These are phyloP conservation scores for Diaporthe ilicicola DNA, from an alignment of 2,329 filamentous ascomycete genomes.

Conservation along the genomic window DNA sequence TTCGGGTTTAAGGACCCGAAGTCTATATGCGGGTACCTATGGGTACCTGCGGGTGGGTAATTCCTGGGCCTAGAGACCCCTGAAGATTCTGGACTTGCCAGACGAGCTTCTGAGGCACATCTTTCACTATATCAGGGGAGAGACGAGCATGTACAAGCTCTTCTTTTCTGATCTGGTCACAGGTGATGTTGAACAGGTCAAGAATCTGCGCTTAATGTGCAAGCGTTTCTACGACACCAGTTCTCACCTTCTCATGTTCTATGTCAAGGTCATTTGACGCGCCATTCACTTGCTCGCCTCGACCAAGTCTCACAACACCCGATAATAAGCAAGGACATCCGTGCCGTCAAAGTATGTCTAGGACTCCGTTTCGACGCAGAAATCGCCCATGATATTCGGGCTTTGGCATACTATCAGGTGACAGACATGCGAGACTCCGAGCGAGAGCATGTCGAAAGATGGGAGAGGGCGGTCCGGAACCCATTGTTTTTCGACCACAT, in stretches of 20 bases:
- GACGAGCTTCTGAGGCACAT: not conserved
- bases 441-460: not conserved
- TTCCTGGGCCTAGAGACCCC: no score
- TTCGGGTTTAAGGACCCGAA: no score
- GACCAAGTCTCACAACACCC: conserved; percentile 35
- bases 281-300: conserved; percentile 31
- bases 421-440: not conserved
- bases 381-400: not conserved
- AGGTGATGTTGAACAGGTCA: conserved; percentile 12
- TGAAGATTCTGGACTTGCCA: not conserved
- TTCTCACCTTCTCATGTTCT: conserved; percentile 34
- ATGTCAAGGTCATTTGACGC: conserved; percentile 29
- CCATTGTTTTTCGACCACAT: not conserved
- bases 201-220: conserved; percentile 35
- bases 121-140: not conserved
- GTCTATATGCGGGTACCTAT: no score
- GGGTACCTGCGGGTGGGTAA: no score
- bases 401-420: not conserved
- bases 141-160: not conserved
- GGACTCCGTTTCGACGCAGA: not conserved
- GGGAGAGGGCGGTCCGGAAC: not conserved
- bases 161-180: not conserved
- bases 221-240: conserved; percentile 34
- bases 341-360: not conserved
- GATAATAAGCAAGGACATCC: conserved; percentile 32